phyloP scores from a whole-genome alignment of 1,139 yeast species.

The Blastobotrys malaysiensis region DNA sequence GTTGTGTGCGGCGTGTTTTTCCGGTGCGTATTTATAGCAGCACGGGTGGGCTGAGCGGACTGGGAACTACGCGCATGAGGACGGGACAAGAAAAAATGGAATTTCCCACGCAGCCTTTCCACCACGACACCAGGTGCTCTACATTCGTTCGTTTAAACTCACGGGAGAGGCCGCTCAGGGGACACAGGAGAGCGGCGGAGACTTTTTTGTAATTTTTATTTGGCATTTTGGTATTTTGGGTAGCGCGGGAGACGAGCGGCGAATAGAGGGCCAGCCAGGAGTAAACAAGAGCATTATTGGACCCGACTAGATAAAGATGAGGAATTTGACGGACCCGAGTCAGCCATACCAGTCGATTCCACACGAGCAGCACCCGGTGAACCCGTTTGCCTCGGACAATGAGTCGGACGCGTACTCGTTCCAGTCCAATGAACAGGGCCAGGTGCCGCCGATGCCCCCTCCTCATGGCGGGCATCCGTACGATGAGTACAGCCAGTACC shows the following conservation, averaged over 20 bases:
- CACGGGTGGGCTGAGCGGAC: not conserved
- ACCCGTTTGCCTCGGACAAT: constrained; percentile 29
- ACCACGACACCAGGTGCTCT: no score
- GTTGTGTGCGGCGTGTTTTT: not conserved
- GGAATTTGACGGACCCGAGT: constrained; percentile 24
- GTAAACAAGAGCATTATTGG: no score
- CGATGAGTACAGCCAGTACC: constrained; percentile 9
- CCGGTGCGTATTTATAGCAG: not conserved
- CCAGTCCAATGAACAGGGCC: constrained; percentile 8
- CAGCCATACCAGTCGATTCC: constrained; percentile 21
- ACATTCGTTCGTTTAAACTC: not conserved
- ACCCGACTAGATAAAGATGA: constrained; percentile 15
- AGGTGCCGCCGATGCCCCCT: constrained; percentile 8
- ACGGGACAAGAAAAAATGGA: not conserved
- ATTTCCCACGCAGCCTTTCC: not conserved
- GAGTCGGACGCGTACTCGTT: constrained; percentile 18
- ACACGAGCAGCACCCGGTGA: constrained; percentile 22
- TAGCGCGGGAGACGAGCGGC: no score
- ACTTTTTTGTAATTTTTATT: no score
- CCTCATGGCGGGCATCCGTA: constrained; percentile 10
- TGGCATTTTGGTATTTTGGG: no score
- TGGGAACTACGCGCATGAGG: not conserved
- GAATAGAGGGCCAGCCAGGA: no score
- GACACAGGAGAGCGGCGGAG: no score
- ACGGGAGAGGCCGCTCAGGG: no score